phyloP scores from a whole-genome alignment of 257 asterid genomes.

The Craterostigma plantagineum region DNA sequence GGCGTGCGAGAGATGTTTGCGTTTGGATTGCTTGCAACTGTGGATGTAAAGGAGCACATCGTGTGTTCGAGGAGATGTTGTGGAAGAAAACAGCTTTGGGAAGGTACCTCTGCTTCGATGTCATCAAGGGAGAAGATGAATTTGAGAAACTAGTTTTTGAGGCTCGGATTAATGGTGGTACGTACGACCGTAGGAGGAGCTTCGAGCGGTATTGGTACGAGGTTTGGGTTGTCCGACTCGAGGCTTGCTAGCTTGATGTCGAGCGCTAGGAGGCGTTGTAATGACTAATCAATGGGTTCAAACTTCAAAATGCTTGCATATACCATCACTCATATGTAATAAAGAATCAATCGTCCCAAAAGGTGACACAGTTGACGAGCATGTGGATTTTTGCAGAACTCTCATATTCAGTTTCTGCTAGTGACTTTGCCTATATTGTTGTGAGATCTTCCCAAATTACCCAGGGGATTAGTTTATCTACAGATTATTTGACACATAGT shows the following conservation, averaged over 20 bases:
- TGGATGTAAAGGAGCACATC: slow-evolving; percentile 30
- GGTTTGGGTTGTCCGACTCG: slow-evolving; percentile 27
- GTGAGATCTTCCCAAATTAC: no score
- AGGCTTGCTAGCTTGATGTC: slow-evolving; percentile 33
- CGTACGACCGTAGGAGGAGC: slow-evolving; percentile 16
- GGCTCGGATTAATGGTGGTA: slow-evolving; percentile 21
- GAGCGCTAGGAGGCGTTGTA: slow-evolving; percentile 12
- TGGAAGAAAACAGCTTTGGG: slow-evolving; percentile 27
- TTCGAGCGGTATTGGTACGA: slow-evolving; percentile 11
- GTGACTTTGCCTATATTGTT: no score
- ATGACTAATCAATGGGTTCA: no score
- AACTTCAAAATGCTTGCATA: no score
- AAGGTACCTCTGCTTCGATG: slow-evolving; percentile 70
- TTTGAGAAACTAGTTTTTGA: slow-evolving; percentile 31
- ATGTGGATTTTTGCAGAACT: no score
- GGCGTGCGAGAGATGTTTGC: slow-evolving; percentile 61
- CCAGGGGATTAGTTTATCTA: no score
- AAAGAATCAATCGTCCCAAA: no score
- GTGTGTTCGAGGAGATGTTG: slow-evolving; percentile 62
- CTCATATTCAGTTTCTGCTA: no score
- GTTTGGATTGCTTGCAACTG: slow-evolving; percentile 44
- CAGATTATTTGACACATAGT: no score
- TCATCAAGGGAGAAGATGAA: slow-evolving; percentile 29
- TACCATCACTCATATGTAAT: no score
- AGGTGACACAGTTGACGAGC: no score